Percentiles rank a stretch among this genome's conserved stretches.
These are phyloP conservation scores for Tulasnella sp. DNA, from an alignment of 768 basidiomycete species.

Conservation along the genomic window DNA sequence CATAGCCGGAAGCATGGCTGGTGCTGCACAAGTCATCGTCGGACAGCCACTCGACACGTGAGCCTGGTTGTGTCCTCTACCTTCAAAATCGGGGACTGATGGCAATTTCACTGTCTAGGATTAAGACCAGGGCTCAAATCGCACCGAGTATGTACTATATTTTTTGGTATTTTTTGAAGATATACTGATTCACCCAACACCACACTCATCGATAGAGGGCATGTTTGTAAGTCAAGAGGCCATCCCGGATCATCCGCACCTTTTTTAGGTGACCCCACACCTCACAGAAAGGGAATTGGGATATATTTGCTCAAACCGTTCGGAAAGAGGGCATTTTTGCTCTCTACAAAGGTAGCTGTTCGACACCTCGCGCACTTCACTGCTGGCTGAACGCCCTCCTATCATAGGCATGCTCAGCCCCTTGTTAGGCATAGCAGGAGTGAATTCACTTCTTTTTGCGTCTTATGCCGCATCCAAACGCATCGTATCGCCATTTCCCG, in stretches of 20 bases:
- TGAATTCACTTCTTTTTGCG: constrained; percentile 94
- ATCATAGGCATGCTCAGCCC: constrained; percentile 84
- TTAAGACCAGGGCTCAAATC: constrained; percentile 87
- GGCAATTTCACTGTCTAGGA: constrained; percentile 50
- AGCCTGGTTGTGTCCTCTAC: neutral
- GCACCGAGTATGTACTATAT: constrained; percentile 63
- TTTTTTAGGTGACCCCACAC: neutral
- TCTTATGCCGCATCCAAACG: constrained; percentile 83
- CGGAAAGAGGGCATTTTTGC: constrained; percentile 89
- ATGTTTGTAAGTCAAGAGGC: constrained; percentile 73
- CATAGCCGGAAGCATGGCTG: constrained; percentile 83
- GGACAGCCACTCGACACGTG: constrained; percentile 86
- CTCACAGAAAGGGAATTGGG: constrained; percentile 88
- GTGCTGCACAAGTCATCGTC: constrained; percentile 94
- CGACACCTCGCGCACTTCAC: neutral
- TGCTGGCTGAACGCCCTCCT: neutral
- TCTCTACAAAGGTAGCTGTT: constrained; percentile 80
- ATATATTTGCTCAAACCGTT: constrained; percentile 81
- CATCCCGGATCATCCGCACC: neutral
- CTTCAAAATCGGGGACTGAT: neutral
- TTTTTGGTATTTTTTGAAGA: constrained; percentile 37
- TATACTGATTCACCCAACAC: constrained; percentile 38
- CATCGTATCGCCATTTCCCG: constrained; percentile 85
- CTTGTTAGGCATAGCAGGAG: constrained; percentile 88
- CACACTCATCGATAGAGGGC: constrained; percentile 54